Evolutionary conservation across 192 early-diverging fungal genomes (phyloP).

Genomic region (Coemansia sp.): DNA sequence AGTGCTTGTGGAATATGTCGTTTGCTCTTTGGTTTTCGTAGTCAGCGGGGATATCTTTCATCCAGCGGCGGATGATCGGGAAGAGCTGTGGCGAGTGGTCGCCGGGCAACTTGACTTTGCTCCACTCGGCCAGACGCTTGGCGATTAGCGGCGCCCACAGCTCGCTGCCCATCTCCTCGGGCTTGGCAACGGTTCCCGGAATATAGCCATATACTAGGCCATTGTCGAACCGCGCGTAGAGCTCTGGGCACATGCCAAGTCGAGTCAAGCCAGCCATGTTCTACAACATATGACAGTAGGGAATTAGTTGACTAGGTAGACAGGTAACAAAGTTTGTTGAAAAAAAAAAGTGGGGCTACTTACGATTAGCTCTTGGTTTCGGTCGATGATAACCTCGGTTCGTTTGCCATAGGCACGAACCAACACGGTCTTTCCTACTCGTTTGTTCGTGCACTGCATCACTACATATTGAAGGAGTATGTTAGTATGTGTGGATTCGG

Average conservation of each 20-base stretch:
- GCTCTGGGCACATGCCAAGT: constrained; percentile 70
- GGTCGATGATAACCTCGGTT: constrained; percentile 86
- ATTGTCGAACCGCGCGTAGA: constrained; percentile 88
- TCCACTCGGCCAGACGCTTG: constrained; percentile 78
- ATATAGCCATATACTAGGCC: constrained; percentile 92
- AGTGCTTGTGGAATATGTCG: constrained; percentile 37
- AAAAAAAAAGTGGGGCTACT: constrained; percentile 29
- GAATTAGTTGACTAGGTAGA: neutral
- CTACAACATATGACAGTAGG: constrained; percentile 41
- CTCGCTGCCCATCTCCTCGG: constrained; percentile 73
- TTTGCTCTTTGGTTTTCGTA: constrained; percentile 28
- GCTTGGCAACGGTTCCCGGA: constrained; percentile 68
- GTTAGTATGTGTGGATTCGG: constrained; percentile 8
- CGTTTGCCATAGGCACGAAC: constrained; percentile 89
- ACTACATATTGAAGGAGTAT: constrained; percentile 46
- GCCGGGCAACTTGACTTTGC: constrained; percentile 62
- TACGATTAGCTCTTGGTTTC: constrained; percentile 84
- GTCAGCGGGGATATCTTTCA: constrained; percentile 32
- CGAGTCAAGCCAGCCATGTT: constrained; percentile 78
- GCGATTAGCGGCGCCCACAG: constrained; percentile 79
- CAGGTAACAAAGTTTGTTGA: neutral
- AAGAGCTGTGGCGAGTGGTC: constrained; percentile 46
- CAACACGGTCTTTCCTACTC: constrained; percentile 64
- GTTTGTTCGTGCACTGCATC: constrained; percentile 69
- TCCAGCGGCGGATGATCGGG: constrained; percentile 39